phyloP scores from a whole-genome alignment of 495 filamentous ascomycete species.

The Neurospora sp. region DNA sequence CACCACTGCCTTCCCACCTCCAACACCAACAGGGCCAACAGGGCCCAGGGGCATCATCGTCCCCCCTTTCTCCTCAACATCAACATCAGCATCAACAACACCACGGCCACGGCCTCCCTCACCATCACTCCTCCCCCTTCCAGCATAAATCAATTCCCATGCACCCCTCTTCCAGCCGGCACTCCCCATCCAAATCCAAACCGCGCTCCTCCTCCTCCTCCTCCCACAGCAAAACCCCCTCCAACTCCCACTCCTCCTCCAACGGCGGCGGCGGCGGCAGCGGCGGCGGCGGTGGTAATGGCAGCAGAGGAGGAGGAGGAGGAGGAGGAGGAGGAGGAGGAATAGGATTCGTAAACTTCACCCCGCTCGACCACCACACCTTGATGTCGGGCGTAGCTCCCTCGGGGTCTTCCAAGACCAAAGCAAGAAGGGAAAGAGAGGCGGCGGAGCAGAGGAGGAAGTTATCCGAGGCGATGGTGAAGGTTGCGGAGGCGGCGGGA shows the following conservation, averaged over 20 bases:
- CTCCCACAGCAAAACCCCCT: neutral
- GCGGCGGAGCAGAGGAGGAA: conserved; percentile 67
- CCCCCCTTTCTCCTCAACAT: neutral
- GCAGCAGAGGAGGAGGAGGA: conserved; percentile 6
- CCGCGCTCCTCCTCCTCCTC: neutral
- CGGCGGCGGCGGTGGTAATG: too few species aligned
- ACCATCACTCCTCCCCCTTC: neutral
- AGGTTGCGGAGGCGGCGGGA: conserved; percentile 66
- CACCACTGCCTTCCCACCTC: neutral
- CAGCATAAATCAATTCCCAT: neutral
- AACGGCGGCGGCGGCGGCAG: too few species aligned
- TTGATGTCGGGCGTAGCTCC: conserved; percentile 90
- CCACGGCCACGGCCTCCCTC: neutral
- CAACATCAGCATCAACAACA: neutral
- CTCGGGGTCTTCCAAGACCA: conserved; percentile 84
- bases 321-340: conserved; percentile 22
- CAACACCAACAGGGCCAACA: neutral
- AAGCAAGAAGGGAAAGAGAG: conserved; percentile 79
- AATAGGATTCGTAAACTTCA: conserved; percentile 85
- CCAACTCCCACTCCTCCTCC: neutral
- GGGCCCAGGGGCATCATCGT: neutral
- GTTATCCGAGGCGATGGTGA: conserved; percentile 61
- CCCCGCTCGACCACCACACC: conserved; percentile 64
- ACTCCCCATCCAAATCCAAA: neutral
- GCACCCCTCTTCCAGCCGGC: neutral